phyloP scores from a whole-genome alignment of 495 filamentous ascomycete species.

The Podospora conica region DNA sequence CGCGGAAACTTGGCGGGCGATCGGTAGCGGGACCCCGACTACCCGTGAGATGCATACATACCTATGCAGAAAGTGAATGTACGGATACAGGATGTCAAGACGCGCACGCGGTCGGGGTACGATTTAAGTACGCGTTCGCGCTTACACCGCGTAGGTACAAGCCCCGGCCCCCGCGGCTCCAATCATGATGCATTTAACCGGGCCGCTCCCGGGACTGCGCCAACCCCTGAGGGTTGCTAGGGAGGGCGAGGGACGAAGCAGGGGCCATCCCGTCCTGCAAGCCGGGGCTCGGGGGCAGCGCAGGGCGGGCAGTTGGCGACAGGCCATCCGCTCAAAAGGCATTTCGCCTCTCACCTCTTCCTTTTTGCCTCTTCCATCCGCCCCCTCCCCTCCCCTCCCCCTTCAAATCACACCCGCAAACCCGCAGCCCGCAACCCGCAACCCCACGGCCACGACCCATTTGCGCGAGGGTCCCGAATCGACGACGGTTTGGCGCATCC shows the following conservation, averaged over 20 bases:
- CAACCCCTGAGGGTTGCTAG: slow-evolving; percentile 4
- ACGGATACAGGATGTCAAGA: too few relatives aligned
- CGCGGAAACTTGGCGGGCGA: slow-evolving; percentile 1
- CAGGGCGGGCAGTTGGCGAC: neutral
- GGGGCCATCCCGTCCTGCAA: slow-evolving; percentile 10
- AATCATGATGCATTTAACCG: neutral
- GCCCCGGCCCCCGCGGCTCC: neutral
- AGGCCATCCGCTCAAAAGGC: slow-evolving; percentile 20
- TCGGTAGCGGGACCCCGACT: neutral
- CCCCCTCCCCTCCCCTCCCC: slow-evolving; percentile 20
- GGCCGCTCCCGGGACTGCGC: neutral
- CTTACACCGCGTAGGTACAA: neutral
- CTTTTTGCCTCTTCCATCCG: slow-evolving; percentile 20
- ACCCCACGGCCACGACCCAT: slow-evolving; percentile 32
- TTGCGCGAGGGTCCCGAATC: slow-evolving; percentile 22
- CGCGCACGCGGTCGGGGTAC: neutral
- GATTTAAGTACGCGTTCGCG: neutral
- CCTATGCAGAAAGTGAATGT: too few relatives aligned
- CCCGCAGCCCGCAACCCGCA: slow-evolving; percentile 26
- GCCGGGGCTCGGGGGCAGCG: neutral
- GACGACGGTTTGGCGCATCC: slow-evolving; percentile 25
- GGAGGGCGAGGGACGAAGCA: neutral
- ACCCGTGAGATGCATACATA: neutral
- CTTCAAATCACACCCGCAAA: slow-evolving; percentile 14
- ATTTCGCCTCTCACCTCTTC: slow-evolving; percentile 14